These are phyloP conservation scores for Cordyceps cicadae DNA, from an alignment of 2,329 filamentous ascomycete genomes.

Conservation along the genomic window DNA sequence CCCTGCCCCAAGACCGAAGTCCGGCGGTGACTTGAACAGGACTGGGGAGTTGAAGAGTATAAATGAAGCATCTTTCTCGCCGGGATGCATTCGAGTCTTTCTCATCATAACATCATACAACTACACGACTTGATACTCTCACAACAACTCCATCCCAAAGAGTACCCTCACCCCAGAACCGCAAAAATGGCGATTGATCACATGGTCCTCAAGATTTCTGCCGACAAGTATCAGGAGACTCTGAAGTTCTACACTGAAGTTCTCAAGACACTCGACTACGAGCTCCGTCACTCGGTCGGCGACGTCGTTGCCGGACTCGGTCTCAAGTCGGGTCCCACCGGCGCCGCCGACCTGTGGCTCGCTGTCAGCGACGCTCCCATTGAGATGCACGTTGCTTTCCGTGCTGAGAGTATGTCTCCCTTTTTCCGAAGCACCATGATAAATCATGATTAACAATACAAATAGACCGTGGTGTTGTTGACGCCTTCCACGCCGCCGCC, in stretches of 20 bases:
- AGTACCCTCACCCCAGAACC: neutral
- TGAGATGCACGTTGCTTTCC: conserved; percentile 24
- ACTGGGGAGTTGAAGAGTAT: neutral
- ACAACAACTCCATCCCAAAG: neutral
- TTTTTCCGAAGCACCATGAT: neutral
- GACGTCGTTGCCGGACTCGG: conserved; percentile 26
- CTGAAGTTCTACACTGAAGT: conserved; percentile 27
- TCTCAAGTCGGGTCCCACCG: conserved; percentile 13
- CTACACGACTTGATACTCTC: neutral
- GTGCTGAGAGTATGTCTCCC: conserved; percentile 18
- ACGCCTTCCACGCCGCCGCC: conserved; percentile 34
- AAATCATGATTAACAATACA: neutral
- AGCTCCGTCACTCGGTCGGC: conserved; percentile 20
- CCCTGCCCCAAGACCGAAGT: conserved; percentile 1
- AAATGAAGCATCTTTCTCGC: neutral
- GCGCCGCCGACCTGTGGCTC: conserved; percentile 9
- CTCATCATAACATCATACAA: neutral
- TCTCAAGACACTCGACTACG: conserved; percentile 30
- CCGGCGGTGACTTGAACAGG: neutral
- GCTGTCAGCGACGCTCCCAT: conserved; percentile 4
- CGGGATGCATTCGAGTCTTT: neutral
- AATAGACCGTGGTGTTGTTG: conserved; percentile 32
- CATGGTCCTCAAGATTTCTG: conserved; percentile 23
- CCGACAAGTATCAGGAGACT: conserved; percentile 20
- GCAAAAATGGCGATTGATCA: conserved; percentile 29